phyloP scores from a whole-genome alignment of 805 yeast genomes.

The Spencermartinsiella europaea region DNA sequence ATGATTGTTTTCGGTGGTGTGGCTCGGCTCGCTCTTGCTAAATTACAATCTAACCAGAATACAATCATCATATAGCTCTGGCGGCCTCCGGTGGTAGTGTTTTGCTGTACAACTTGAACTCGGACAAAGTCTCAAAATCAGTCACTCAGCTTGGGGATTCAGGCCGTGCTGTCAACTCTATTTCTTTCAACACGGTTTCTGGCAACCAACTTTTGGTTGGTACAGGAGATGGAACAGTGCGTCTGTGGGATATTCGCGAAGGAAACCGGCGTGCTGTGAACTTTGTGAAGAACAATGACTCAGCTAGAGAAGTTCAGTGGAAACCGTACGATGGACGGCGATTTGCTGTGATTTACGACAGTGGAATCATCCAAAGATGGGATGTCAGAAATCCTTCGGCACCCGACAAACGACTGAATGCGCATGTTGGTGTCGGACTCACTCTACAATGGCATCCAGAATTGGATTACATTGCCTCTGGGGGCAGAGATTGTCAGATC shows the following conservation, averaged over 20 bases:
- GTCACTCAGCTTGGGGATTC: constrained; percentile 31
- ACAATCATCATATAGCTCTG: constrained; percentile 22
- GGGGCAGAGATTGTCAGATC: constrained; percentile 84
- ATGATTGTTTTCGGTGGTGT: too few species aligned
- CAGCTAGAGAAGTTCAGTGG: constrained; percentile 54
- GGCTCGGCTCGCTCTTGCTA: too few species aligned
- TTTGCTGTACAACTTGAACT: constrained; percentile 28
- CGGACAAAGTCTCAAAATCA: constrained; percentile 2
- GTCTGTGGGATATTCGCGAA: constrained; percentile 78
- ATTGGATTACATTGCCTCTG: constrained; percentile 74
- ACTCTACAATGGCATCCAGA: constrained; percentile 87
- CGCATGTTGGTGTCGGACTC: constrained; percentile 89
- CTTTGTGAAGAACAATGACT: constrained; percentile 63
- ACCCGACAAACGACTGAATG: constrained; percentile 69
- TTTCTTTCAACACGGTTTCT: constrained; percentile 64
- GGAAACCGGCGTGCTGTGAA: constrained; percentile 41
- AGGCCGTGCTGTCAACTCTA: constrained; percentile 46
- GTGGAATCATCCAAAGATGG: constrained; percentile 82
- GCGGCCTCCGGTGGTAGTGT: constrained; percentile 32
- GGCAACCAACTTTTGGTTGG: constrained; percentile 63
- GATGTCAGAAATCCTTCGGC: constrained; percentile 67
- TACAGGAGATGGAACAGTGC: constrained; percentile 67
- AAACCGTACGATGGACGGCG: constrained; percentile 50
- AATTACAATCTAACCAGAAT: constrained; percentile 9
- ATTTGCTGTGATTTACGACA: constrained; percentile 78